These are phyloP conservation scores for Spergularia azorica DNA, from an alignment of 179 eudicot species.

Conservation along the genomic window DNA sequence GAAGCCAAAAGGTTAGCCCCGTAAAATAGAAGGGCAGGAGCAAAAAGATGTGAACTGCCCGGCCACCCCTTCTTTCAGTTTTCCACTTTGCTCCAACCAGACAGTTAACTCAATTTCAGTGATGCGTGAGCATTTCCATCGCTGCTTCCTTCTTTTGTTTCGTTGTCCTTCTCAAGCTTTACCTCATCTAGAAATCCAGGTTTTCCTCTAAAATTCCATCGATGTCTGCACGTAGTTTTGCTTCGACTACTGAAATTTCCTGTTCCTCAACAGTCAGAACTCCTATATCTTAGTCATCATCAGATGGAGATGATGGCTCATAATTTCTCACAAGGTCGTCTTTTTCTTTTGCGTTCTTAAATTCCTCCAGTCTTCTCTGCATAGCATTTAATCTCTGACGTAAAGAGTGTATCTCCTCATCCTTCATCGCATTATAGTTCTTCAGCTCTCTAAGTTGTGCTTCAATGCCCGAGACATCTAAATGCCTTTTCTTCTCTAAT, in stretches of 20 bases:
- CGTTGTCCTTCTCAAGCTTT: too few relatives aligned
- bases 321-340: conserved; percentile 18
- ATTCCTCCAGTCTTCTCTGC: conserved; percentile 41
- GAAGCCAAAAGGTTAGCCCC: too few relatives aligned
- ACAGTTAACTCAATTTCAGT: too few relatives aligned
- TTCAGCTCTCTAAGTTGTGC: conserved; percentile 54
- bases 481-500: conserved; percentile 52
- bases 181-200: conserved; percentile 83
- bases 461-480: conserved; percentile 40
- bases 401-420: conserved; percentile 58
- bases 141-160: too few relatives aligned
- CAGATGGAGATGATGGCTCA: conserved; percentile 22
- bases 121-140: too few relatives aligned
- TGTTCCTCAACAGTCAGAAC: conserved; percentile 29
- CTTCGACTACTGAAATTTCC: conserved; percentile 58
- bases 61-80: accelerated
- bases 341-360: conserved; percentile 27
- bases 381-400: conserved; percentile 45
- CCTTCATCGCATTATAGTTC: conserved; percentile 55
- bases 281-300: conserved; percentile 42
- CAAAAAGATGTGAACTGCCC: too few relatives aligned
- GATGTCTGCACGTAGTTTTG: conserved; percentile 59
- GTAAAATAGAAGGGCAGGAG: too few relatives aligned
- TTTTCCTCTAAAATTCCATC: conserved; percentile 79
- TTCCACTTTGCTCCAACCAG: too few relatives aligned